Conservation (phyloP, 2,329 filamentous ascomycete species). For the Chaetomiaceae sp. region DNA sequence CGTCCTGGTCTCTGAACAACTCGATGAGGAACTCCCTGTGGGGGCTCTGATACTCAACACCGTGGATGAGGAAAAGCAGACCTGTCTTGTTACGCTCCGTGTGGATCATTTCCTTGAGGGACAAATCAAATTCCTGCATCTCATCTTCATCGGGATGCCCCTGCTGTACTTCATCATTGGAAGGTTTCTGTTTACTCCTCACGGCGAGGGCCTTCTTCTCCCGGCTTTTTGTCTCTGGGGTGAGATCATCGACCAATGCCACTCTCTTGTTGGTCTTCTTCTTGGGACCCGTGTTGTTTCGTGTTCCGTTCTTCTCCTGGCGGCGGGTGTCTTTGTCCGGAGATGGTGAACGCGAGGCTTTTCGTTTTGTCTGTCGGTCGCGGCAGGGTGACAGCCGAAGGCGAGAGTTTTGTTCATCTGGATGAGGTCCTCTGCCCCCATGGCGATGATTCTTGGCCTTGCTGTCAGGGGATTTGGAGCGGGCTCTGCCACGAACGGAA, state of each 20-base stretch:
- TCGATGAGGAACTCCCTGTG: background rate
- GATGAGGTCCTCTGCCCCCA: background rate
- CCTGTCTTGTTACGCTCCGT: slow-evolving; percentile 7
- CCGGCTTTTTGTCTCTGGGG: too few species aligned
- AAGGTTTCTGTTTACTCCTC: slow-evolving; percentile 2
- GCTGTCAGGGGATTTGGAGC: background rate
- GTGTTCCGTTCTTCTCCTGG: background rate
- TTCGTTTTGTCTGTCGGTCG: background rate
- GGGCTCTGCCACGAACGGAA: background rate
- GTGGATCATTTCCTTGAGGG: slow-evolving; percentile 9
- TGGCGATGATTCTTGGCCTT: background rate
- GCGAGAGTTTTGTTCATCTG: background rate
- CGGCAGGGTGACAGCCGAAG: background rate
- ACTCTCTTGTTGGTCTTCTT: too few species aligned
- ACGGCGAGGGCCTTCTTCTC: too few species aligned
- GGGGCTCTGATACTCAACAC: background rate
- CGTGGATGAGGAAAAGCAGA: background rate
- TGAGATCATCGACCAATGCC: too few species aligned
- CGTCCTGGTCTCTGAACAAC: slow-evolving; percentile 8
- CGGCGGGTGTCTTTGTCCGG: background rate
- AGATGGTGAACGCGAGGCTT: background rate
- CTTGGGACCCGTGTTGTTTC: too few species aligned
- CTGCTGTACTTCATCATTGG: slow-evolving; percentile 16
- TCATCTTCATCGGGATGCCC: background rate
- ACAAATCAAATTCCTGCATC: background rate